Conservation (phyloP, 2,329 filamentous ascomycete species). For the Amauroascus niger region DNA sequence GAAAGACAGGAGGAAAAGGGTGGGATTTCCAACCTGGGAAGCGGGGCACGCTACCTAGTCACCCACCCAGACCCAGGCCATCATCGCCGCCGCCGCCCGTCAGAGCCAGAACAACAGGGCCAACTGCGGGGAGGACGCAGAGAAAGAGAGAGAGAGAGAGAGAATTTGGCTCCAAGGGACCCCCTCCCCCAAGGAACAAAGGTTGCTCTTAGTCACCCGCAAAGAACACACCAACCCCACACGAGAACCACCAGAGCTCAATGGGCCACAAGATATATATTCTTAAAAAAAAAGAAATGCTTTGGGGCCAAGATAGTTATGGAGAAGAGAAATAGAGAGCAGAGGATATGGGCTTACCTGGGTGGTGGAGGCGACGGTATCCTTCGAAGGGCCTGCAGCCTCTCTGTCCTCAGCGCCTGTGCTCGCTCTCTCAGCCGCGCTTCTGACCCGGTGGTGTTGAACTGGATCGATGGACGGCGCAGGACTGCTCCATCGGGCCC, state of each 20-base stretch:
- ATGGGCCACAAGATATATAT: too few relatives aligned
- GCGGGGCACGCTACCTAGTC: slow-evolving; percentile 14
- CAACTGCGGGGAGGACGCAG: slow-evolving; percentile 10
- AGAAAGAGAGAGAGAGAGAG: slow-evolving; percentile 1
- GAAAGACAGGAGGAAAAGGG: neutral
- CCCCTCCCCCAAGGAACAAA: too few relatives aligned
- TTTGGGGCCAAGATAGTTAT: neutral
- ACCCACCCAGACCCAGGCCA: slow-evolving; percentile 6
- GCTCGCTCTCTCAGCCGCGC: slow-evolving; percentile 23
- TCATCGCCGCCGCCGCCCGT: too few relatives aligned
- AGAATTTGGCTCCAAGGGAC: neutral
- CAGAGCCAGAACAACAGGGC: too few relatives aligned
- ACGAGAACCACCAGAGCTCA: too few relatives aligned
- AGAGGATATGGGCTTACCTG: slow-evolving; percentile 24
- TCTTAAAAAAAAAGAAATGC: neutral
- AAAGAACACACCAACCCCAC: neutral
- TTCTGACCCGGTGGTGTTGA: slow-evolving; percentile 27
- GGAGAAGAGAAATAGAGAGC: neutral
- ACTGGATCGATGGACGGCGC: slow-evolving; percentile 33
- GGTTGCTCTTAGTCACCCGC: neutral
- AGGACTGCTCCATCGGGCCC: slow-evolving; percentile 14
- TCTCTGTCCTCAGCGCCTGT: slow-evolving; percentile 22
- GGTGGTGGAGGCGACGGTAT: slow-evolving; percentile 35
- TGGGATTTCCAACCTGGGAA: neutral
- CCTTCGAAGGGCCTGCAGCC: slow-evolving; percentile 20